Percentiles rank a stretch among this genome's conserved stretches.
phyloP scores from a whole-genome alignment of 179 eudicot species.

The Silene coronaria region DNA sequence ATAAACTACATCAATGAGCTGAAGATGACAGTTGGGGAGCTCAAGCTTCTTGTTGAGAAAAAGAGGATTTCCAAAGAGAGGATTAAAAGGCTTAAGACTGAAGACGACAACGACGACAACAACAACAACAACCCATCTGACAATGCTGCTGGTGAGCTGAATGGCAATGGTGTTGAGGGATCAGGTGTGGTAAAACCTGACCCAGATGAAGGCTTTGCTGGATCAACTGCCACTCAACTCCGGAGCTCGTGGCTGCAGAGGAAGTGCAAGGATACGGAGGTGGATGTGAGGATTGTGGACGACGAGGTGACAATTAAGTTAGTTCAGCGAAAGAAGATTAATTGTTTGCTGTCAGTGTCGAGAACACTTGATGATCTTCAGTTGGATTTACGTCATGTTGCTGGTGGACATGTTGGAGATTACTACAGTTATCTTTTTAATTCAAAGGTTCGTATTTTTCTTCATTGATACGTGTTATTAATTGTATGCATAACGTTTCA shows the following conservation, averaged over 20 bases:
- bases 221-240: conserved; percentile 32
- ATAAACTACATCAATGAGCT: conserved; percentile 71
- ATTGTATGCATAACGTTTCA: neutral
- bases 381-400: conserved; percentile 83
- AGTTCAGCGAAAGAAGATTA: conserved; percentile 67
- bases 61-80: conserved; percentile 50
- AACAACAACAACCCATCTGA: conserved; percentile 10
- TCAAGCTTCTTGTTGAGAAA: conserved; percentile 60
- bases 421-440: conserved; percentile 75
- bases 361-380: conserved; percentile 74
- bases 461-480: no score
- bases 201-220: conserved; percentile 38
- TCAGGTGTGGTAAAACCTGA: conserved; percentile 35
- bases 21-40: conserved; percentile 59
- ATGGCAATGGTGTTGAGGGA: conserved; percentile 23
- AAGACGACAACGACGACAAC: conserved; percentile 18
- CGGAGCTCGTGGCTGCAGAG: conserved; percentile 89
- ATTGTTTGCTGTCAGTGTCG: conserved; percentile 61
- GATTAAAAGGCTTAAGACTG: conserved; percentile 50
- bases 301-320: conserved; percentile 83
- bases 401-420: conserved; percentile 89
- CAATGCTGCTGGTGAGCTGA: conserved; percentile 21
- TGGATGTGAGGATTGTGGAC: conserved; percentile 76
- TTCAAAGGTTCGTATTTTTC: conserved; percentile 52
- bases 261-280: conserved; percentile 70